These are phyloP conservation scores for Penicillium longicatenatum DNA, from an alignment of 495 filamentous ascomycete genomes.

Conservation along the genomic window DNA sequence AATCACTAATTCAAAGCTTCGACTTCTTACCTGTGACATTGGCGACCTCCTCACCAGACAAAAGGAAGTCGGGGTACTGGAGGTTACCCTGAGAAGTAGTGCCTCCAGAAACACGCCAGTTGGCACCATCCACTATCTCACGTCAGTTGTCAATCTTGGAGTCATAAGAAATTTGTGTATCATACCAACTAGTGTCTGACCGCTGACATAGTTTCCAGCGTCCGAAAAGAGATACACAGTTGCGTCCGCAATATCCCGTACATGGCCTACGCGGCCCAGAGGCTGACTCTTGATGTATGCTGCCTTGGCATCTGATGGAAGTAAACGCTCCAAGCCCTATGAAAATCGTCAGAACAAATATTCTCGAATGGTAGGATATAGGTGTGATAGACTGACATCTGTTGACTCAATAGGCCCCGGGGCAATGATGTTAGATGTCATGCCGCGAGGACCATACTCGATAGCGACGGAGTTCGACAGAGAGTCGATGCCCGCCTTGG, in stretches of 20 bases:
- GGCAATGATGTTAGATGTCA: conserved; percentile 87
- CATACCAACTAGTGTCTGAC: conserved; percentile 68
- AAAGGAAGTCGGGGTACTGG: conserved; percentile 65
- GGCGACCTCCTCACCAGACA: conserved; percentile 54
- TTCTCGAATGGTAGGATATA: neutral
- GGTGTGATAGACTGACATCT: conserved; percentile 44
- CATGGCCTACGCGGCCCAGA: conserved; percentile 71
- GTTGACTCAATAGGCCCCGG: conserved; percentile 75
- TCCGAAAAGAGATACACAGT: conserved; percentile 86
- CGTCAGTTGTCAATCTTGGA: conserved; percentile 3
- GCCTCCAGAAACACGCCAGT: conserved; percentile 50
- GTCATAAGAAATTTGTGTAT: conserved; percentile 1
- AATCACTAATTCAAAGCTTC: conserved; percentile 53
- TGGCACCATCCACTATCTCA: conserved; percentile 45
- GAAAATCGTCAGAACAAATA: neutral
- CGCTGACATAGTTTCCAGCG: conserved; percentile 81
- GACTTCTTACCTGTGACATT: conserved; percentile 62
- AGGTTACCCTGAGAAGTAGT: conserved; percentile 26
- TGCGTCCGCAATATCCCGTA: conserved; percentile 89
- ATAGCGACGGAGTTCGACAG: conserved; percentile 73
- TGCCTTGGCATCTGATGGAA: conserved; percentile 37
- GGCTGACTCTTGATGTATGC: conserved; percentile 54
- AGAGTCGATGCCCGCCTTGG: conserved; percentile 89
- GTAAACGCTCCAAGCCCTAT: conserved; percentile 47
- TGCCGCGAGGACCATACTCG: conserved; percentile 82